These are phyloP conservation scores for Pelargonium nanum DNA, from an alignment of 345 rosid genomes.

Conservation along the genomic window DNA sequence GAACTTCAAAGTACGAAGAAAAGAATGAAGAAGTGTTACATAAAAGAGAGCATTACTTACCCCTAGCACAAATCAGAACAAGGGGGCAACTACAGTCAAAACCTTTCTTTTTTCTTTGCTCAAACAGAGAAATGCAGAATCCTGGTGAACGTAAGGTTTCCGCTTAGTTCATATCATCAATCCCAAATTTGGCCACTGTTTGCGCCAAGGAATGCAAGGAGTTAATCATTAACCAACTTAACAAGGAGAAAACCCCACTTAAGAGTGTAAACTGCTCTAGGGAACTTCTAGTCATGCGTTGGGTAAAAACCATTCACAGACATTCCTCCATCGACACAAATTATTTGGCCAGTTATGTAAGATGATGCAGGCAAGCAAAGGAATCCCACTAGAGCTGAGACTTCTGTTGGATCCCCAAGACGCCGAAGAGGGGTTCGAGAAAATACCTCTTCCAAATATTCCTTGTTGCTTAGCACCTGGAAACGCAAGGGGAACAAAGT, in stretches of 20 bases:
- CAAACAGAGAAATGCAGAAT: background rate
- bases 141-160: background rate
- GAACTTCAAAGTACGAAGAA: background rate
- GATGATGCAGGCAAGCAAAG: conserved; percentile 17
- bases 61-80: background rate
- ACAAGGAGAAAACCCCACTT: too few species aligned
- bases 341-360: conserved; percentile 39
- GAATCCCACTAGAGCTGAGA: conserved; percentile 32
- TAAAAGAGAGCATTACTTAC: background rate
- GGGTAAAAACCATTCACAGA: conserved; percentile 10
- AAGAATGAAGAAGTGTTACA: background rate
- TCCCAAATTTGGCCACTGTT: background rate
- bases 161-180: background rate
- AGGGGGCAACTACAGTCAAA: background rate
- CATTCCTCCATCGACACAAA: conserved; percentile 29
- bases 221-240: background rate
- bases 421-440: conserved; percentile 50
- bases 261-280: background rate
- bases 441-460: conserved; percentile 42
- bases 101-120: background rate
- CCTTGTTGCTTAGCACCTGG: conserved; percentile 31
- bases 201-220: background rate
- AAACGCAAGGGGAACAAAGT: conserved; percentile 1
- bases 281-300: background rate
- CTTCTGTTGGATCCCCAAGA: conserved; percentile 46